phyloP scores from a whole-genome alignment of 768 basidiomycete genomes.

The Lentinus tigrinus region DNA sequence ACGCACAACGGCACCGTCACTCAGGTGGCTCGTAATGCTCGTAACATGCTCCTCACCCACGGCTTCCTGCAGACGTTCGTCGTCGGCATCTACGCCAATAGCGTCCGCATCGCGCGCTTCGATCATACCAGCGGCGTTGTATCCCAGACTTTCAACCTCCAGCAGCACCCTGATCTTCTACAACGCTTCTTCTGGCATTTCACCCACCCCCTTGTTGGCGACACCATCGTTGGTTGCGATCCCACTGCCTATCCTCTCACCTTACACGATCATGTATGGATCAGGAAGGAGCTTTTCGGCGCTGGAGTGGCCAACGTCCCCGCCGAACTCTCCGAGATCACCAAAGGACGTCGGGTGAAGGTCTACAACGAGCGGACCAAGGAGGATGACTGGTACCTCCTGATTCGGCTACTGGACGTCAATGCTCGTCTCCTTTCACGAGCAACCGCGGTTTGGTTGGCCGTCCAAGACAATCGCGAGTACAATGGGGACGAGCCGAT shows the following conservation, averaged over 20 bases:
- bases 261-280: neutral
- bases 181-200: slow-evolving; percentile 17
- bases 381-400: neutral
- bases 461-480: slow-evolving; percentile 7
- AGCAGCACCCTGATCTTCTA: neutral
- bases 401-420: slow-evolving; percentile 8
- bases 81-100: slow-evolving; percentile 6
- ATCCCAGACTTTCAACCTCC: neutral
- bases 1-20: neutral
- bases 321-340: neutral
- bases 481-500: too few relatives aligned
- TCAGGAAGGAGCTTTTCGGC: neutral
- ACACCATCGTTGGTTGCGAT: slow-evolving; percentile 5
- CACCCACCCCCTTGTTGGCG: slow-evolving; percentile 2
- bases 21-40: neutral
- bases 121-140: slow-evolving; percentile 14
- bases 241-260: slow-evolving; percentile 6
- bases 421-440: slow-evolving; percentile 14
- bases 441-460: slow-evolving; percentile 12
- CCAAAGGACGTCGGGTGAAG: neutral
- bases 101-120: slow-evolving; percentile 7
- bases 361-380: neutral
- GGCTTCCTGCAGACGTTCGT: slow-evolving; percentile 1
- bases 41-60: slow-evolving; percentile 4
- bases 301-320: too few relatives aligned